Base-by-base conservation (phyloP, 139 green algal species). In the Medakamo hakoo region DNA sequence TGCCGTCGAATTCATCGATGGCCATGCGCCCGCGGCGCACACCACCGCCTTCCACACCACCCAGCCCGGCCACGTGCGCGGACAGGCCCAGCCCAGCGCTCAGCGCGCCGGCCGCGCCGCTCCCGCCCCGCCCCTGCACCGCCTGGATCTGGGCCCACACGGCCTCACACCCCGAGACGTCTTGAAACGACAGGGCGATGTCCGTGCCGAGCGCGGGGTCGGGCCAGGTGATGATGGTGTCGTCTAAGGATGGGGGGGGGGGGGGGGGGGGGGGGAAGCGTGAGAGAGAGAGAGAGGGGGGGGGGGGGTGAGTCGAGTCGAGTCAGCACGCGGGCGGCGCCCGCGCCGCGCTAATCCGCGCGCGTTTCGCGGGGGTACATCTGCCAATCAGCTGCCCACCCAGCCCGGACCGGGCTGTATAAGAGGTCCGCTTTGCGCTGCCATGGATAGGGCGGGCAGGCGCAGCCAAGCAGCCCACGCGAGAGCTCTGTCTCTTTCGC, bases 161-260 rank as follows among this genome's bases (percentile, higher is more conserved):
- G 59, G 82, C 74, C 55, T 86, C 79, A 68, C 93, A 99, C 19
- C 87, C 88, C 9, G 60, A 56, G 0, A 71, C 68, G 56, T 98
- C 83, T 76, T 97, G 87, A 55, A 99, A 99, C 68, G 84, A 95
- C 1, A 99, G 83, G 16, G 93, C 93, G 4, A 98, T 78, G 70
- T 99, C 91, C 14, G 86, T 96, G 55, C 71, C 75, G 4, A 92
- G 73, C 28, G 92, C 83, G 1, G 74, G 57, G 71, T 99, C 93
- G 2, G 80, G 79, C 93, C 93, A 99, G 0, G 84, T 90, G 49
- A 99, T 98, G 70, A 99, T 99, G 21, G 89, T 97, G 55, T 91
- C 79, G 49, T 93, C 86, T 92, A 86, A 75, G 59, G 32, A 14
- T 24, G 26, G 29, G 0, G 0, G 2, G 21, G 9, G 40, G 40